Base-by-base conservation (phyloP, 1,284 basidiomycete genomes). In the Papiliotrema laurentii region DNA sequence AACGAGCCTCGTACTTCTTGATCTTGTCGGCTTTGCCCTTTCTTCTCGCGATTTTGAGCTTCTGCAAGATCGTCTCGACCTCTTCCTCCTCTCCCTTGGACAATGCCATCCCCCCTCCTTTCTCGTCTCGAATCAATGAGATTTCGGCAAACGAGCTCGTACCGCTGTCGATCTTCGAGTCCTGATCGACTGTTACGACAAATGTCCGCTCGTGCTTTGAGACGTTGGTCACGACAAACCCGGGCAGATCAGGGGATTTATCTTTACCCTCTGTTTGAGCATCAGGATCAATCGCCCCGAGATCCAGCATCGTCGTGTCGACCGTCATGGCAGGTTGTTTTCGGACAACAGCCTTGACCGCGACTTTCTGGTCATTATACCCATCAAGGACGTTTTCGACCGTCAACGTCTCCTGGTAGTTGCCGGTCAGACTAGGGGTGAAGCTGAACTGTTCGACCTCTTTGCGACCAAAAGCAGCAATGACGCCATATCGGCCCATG, bases 1-100 rank as follows among this genome's bases (percentile, higher is more conserved):
- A 61, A 14, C 77, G 61, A 38, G 68, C 63, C 49, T 76, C 72
- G 61, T 77, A 78, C 62, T 78, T 79, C 45, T 65, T 65, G 45
- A 77, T 66, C 64, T 79, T 79, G 52, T 79, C 77, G 34, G 55
- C 42, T 52, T 79, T 77, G 36, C 75, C 74, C 59, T 79, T 79
- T 43, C 77, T 59, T 44, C 63, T 59, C 0, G 75, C 76, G 42
- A 78, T 78, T 64, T 79, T 79, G 53, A 79, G 68, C 63, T 79
- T 79, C 53, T 78, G 77, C 26, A 74, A 63, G 43, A 78, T 58
- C 35, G 65, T 72, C 63, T 79, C 77, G 3, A 78, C 68, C 60
- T 79, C 77, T 53, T 78, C 77, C 55, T 79, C 77, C 48, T 79
- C 76, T 24, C 65, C 69, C 49, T 74, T 73, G n/a, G 71, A 70